Evolutionary conservation across 2,329 filamentous ascomycete species (phyloP).

Genomic region (Myrmaecium sp.): DNA sequence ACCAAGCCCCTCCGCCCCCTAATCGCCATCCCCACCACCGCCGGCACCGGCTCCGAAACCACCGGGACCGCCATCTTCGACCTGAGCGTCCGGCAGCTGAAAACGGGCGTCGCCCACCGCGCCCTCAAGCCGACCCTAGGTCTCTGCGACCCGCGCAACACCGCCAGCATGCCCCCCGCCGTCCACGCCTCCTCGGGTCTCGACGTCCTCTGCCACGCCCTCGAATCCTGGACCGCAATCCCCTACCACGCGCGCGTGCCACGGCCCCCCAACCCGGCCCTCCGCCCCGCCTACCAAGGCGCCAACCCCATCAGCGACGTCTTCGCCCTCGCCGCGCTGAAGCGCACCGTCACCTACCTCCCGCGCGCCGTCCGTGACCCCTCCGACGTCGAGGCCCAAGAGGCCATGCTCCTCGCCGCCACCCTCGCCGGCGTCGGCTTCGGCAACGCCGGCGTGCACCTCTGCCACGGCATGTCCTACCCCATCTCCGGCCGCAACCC

Average conservation of each 20-base stretch:
- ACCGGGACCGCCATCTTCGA: constrained; percentile 98
- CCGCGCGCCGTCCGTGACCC: constrained; percentile 75
- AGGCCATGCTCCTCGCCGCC: constrained; percentile 85
- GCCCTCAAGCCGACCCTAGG: constrained; percentile 91
- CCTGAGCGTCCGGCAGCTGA: constrained; percentile 71
- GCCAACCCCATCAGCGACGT: constrained; percentile 97
- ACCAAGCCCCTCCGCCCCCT: constrained; percentile 55
- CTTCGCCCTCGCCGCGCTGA: constrained; percentile 76
- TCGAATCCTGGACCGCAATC: constrained; percentile 96
- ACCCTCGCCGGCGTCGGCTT: constrained; percentile 93
- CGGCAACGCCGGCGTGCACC: constrained; percentile 90
- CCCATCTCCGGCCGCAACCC: constrained; percentile 93
- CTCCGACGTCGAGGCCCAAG: constrained; percentile 83
- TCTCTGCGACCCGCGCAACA: constrained; percentile 77
- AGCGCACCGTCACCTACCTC: constrained; percentile 76
- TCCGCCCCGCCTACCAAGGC: constrained; percentile 87
- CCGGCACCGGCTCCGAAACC: constrained; percentile 81
- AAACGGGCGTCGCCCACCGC: constrained; percentile 90
- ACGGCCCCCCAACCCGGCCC: constrained; percentile 72
- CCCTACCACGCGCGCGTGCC: constrained; percentile 78
- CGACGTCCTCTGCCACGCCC: constrained; percentile 85
- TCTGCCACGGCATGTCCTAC: constrained; percentile 87
- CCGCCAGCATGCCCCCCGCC: constrained; percentile 83
- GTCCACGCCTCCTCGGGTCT: constrained; percentile 85
- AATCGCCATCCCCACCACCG: constrained; percentile 71